These are phyloP conservation scores for Avicennia marina DNA, from an alignment of 257 asterid species.

Conservation along the genomic window DNA sequence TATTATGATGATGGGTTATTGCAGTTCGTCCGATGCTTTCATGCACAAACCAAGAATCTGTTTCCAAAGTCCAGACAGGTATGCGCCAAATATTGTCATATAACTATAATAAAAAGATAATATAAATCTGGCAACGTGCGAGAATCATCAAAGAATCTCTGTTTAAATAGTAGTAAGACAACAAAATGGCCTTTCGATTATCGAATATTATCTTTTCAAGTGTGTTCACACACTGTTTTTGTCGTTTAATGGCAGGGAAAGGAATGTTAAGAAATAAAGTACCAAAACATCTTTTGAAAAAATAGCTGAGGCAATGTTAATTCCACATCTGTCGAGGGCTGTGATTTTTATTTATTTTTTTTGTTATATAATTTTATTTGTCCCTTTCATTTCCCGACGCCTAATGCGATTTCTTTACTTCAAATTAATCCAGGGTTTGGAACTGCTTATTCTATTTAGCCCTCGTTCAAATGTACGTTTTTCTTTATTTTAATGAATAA, in stretches of 20 bases:
- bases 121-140: not conserved
- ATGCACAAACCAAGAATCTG: not conserved
- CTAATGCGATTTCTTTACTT: too few species aligned
- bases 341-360: not conserved
- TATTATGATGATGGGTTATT: not conserved
- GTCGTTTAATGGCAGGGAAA: constrained; percentile 5
- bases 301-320: too few species aligned
- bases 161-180: not conserved
- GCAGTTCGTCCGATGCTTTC: not conserved
- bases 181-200: constrained; percentile 2
- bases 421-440: too few species aligned
- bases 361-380: not conserved
- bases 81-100: not conserved
- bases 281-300: not conserved
- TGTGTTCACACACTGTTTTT: not conserved
- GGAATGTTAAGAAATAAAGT: constrained; percentile 14
- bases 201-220: not conserved
- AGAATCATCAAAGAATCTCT: constrained; percentile 3
- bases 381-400: not conserved
- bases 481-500: too few species aligned
- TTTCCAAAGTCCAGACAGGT: not conserved
- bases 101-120: too few species aligned
- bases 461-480: too few species aligned
- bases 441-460: too few species aligned
- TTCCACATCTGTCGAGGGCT: too few species aligned